These are phyloP conservation scores for Xylariaceae sp. DNA, from an alignment of 2,329 filamentous ascomycete genomes.

Conservation along the genomic window DNA sequence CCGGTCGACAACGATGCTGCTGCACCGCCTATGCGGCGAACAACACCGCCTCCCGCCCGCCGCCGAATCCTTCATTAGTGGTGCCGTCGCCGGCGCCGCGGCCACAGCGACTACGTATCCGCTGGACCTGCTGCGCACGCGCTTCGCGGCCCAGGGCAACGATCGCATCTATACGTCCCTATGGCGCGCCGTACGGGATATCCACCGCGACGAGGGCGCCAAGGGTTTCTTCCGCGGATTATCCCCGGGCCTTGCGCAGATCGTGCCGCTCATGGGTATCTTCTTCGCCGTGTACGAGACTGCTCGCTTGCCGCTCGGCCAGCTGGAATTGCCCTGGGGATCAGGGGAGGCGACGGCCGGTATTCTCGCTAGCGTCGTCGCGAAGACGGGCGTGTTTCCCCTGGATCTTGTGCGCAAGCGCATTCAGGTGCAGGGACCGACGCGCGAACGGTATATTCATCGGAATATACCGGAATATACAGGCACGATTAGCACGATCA, in stretches of 20 bases:
- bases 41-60: slow-evolving; percentile 49
- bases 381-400: slow-evolving; percentile 89
- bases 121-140: slow-evolving; percentile 84
- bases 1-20: slow-evolving; percentile 63
- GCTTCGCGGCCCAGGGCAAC: slow-evolving; percentile 91
- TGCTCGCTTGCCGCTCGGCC: slow-evolving; percentile 55
- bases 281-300: slow-evolving; percentile 90
- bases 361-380: slow-evolving; percentile 68
- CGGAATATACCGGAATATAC: slow-evolving; percentile 82
- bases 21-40: slow-evolving; percentile 48
- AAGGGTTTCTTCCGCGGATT: slow-evolving; percentile 85
- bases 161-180: slow-evolving; percentile 74
- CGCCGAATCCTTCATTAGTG: slow-evolving; percentile 76
- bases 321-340: slow-evolving; percentile 59
- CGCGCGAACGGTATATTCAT: slow-evolving; percentile 70
- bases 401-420: slow-evolving; percentile 89
- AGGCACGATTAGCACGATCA: slow-evolving; percentile 61
- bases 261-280: slow-evolving; percentile 93
- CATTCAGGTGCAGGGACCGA: slow-evolving; percentile 92
- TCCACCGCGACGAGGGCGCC: slow-evolving; percentile 67
- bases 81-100: slow-evolving; percentile 73
- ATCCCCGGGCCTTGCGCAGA: slow-evolving; percentile 74
- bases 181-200: slow-evolving; percentile 62
- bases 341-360: slow-evolving; percentile 81
- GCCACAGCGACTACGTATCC: slow-evolving; percentile 87